A percentile compares a stretch with the other conserved stretches of the same genome.
phyloP scores from a whole-genome alignment of 2,329 filamentous ascomycete genomes.

The Claviceps citrina region DNA sequence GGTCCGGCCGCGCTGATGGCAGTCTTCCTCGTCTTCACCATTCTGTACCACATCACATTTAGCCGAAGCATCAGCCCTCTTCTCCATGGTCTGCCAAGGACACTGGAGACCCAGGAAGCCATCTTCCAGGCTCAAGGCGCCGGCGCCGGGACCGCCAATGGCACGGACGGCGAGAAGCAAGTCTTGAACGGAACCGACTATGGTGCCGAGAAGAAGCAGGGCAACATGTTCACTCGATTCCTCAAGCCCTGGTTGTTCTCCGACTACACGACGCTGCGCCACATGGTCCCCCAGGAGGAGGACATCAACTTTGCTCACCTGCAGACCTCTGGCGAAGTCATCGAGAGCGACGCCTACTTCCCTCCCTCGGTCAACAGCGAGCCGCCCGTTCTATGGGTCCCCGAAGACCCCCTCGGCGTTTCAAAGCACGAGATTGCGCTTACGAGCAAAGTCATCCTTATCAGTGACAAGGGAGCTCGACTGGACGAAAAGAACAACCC shows the following conservation, averaged over 20 bases:
- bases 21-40: conserved; percentile 57
- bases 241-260: conserved; percentile 63
- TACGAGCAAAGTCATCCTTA: conserved; percentile 49
- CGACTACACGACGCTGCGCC: conserved; percentile 56
- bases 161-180: conserved; percentile 6
- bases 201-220: conserved; percentile 30
- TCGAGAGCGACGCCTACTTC: conserved; percentile 53
- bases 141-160: conserved; percentile 12
- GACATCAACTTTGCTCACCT: conserved; percentile 27
- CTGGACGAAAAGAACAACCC: conserved; percentile 48
- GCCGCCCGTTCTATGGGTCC: conserved; percentile 59
- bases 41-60: conserved; percentile 62
- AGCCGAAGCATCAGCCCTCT: conserved; percentile 56
- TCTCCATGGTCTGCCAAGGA: conserved; percentile 55
- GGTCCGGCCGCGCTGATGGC: conserved; percentile 64
- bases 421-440: conserved; percentile 56
- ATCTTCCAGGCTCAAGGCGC: conserved; percentile 17
- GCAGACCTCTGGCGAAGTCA: conserved; percentile 43
- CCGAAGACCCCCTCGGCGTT: conserved; percentile 53
- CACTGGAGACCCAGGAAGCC: conserved; percentile 29
- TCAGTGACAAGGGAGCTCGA: conserved; percentile 56
- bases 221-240: conserved; percentile 41
- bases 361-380: conserved; percentile 51
- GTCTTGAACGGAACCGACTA: conserved; percentile 10
- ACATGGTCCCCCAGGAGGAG: conserved; percentile 48